These are phyloP conservation scores for Hanseniaspora valbyensis DNA, from an alignment of 805 yeast species.

Conservation along the genomic window DNA sequence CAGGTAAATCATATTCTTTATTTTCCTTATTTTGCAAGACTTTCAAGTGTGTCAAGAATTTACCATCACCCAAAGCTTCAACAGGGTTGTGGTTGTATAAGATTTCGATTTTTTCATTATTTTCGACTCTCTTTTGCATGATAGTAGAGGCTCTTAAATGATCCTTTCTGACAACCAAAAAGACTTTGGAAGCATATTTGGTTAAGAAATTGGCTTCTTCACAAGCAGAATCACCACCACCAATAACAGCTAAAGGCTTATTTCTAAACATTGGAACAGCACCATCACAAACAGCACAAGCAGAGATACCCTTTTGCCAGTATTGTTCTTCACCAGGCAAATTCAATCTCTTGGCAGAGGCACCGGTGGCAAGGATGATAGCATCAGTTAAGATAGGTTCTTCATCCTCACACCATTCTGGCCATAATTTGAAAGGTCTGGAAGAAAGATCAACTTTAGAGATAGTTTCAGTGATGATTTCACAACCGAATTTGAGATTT, in stretches of 20 bases:
- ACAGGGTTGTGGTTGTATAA: slow-evolving; percentile 73
- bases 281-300: slow-evolving; percentile 99
- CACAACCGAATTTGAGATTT: slow-evolving; percentile 79
- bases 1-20: slow-evolving; percentile 56
- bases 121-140: slow-evolving; percentile 86
- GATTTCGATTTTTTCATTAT: slow-evolving; percentile 82
- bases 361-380: slow-evolving; percentile 91
- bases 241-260: slow-evolving; percentile 93
- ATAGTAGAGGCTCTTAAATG: slow-evolving; percentile 87
- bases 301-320: slow-evolving; percentile 99
- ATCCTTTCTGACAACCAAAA: slow-evolving; percentile 86
- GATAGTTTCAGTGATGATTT: slow-evolving; percentile 88
- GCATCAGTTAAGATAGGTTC: slow-evolving; percentile 91
- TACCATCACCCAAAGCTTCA: slow-evolving; percentile 92
- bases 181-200: slow-evolving; percentile 94
- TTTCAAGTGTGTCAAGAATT: slow-evolving; percentile 52
- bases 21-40: slow-evolving; percentile 64
- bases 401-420: slow-evolving; percentile 85
- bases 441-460: slow-evolving; percentile 79
- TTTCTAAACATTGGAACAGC: slow-evolving; percentile 98
- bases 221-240: slow-evolving; percentile 99
- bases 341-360: slow-evolving; percentile 87
- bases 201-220: slow-evolving; percentile 97
- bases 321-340: slow-evolving; percentile 94
- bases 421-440: slow-evolving; percentile 93